Evolutionary conservation across 495 filamentous ascomycete genomes (phyloP).

Genomic region (Podospora fimiseda): DNA sequence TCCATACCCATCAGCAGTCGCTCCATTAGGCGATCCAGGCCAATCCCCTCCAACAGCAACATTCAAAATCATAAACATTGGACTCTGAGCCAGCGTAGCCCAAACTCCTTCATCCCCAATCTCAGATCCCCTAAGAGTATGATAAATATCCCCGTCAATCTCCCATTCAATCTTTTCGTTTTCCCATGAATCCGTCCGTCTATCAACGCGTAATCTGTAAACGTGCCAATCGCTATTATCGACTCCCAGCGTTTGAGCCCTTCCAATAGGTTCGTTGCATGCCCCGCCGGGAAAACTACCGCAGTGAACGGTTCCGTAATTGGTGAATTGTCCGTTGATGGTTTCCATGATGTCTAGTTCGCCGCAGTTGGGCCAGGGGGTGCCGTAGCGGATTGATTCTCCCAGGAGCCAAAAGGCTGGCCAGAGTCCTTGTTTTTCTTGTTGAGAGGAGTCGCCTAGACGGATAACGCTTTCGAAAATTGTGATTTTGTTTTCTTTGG

Average conservation of each 20-base stretch:
- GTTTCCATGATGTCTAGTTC: constrained; percentile 51
- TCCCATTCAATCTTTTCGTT: constrained; percentile 42
- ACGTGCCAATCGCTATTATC: constrained; percentile 38
- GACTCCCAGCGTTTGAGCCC: constrained; percentile 23
- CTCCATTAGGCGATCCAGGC: constrained; percentile 26
- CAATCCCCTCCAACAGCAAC: constrained; percentile 47
- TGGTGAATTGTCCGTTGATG: constrained; percentile 38
- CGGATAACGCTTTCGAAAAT: constrained; percentile 37
- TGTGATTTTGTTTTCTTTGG: constrained; percentile 33
- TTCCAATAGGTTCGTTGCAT: constrained; percentile 43
- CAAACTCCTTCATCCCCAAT: constrained; percentile 39
- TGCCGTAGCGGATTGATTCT: constrained; percentile 42
- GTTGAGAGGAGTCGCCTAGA: constrained; percentile 28
- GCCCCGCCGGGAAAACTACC: constrained; percentile 33
- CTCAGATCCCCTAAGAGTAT: constrained; percentile 32
- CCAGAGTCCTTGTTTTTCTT: constrained; percentile 44
- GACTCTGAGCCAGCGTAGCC: constrained; percentile 40
- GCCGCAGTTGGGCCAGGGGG: constrained; percentile 43
- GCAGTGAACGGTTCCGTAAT: constrained; percentile 46
- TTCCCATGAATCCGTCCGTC: constrained; percentile 33
- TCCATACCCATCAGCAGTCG: constrained; percentile 37
- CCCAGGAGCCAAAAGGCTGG: constrained; percentile 51
- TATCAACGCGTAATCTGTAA: constrained; percentile 41
- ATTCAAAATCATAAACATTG: constrained; percentile 44
- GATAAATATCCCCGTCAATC: constrained; percentile 36